Evolutionary conservation across 495 filamentous ascomycete species (phyloP).

Genomic region (Neurospora sublineolata): DNA sequence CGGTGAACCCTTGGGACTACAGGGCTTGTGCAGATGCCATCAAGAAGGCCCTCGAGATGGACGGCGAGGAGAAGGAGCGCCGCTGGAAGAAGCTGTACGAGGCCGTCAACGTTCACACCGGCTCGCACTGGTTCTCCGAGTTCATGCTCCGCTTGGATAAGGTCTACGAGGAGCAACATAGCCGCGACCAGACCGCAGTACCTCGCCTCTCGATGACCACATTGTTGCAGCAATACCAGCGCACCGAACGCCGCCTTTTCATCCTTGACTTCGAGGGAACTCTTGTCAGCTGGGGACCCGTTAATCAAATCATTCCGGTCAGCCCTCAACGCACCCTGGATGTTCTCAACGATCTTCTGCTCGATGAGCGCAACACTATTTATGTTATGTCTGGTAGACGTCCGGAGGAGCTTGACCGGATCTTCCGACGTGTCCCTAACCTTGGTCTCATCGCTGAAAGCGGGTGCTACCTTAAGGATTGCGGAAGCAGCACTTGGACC

Average conservation of each 20-base stretch:
- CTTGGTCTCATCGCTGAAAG: constrained; percentile 87
- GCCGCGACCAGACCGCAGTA: constrained; percentile 70
- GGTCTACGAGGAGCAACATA: constrained; percentile 71
- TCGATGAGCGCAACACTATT: constrained; percentile 69
- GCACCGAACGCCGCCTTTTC: constrained; percentile 58
- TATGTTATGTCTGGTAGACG: constrained; percentile 85
- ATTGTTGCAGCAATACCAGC: constrained; percentile 52
- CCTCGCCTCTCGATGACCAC: constrained; percentile 61
- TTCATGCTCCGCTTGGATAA: constrained; percentile 56
- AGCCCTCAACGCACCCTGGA: constrained; percentile 68
- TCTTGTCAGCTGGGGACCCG: constrained; percentile 70
- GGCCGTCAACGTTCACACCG: constrained; percentile 69
- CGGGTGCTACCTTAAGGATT: constrained; percentile 73
- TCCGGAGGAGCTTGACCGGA: constrained; percentile 73
- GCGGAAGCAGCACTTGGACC: constrained; percentile 55
- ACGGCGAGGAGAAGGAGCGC: constrained; percentile 53
- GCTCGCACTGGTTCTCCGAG: constrained; percentile 66
- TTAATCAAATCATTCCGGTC: constrained; percentile 66
- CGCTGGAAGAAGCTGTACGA: constrained; percentile 67
- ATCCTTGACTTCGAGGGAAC: constrained; percentile 91
- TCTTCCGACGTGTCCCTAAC: constrained; percentile 67
- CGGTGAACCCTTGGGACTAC: constrained; percentile 93
- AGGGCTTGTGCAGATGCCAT: constrained; percentile 74
- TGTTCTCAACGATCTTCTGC: constrained; percentile 63
- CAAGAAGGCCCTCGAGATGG: constrained; percentile 66